Percentiles rank a stretch among this genome's conserved stretches.
Conservation (phyloP, 805 yeast species). For the Martiniozyma abietophila region DNA sequence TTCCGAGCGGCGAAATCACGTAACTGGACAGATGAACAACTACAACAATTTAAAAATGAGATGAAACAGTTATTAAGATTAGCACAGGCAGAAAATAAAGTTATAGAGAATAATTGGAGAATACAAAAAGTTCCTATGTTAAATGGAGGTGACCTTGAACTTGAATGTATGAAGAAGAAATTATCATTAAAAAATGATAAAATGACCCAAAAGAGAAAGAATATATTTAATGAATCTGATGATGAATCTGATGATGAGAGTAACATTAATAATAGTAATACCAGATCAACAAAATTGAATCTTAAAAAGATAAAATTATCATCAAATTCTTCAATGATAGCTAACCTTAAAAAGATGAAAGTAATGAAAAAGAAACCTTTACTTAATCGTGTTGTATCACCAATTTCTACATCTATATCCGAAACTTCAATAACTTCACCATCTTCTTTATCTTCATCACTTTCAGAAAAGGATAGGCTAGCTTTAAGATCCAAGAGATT, state of each 20-base stretch:
- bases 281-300: background rate
- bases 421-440: no score
- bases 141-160: slow-evolving; percentile 7
- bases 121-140: slow-evolving; percentile 40
- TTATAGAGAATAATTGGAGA: slow-evolving; percentile 48
- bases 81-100: slow-evolving; percentile 35
- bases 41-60: slow-evolving; percentile 35
- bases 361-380: slow-evolving; percentile 1
- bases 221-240: slow-evolving; percentile 15
- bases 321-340: slow-evolving; percentile 1
- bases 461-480: background rate
- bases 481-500: slow-evolving; percentile 38
- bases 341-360: slow-evolving; percentile 6
- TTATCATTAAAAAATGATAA: slow-evolving; percentile 1
- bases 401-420: no score
- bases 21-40: slow-evolving; percentile 20
- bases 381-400: no score
- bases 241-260: slow-evolving; percentile 11
- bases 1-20: slow-evolving; percentile 31
- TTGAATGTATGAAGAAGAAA: slow-evolving; percentile 11
- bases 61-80: slow-evolving; percentile 38
- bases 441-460: background rate
- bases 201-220: slow-evolving; percentile 3
- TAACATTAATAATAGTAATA: background rate
- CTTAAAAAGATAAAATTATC: background rate